Evolutionary conservation across 2,329 filamentous ascomycete species (phyloP).

Genomic region (Cladophialophora immunda): DNA sequence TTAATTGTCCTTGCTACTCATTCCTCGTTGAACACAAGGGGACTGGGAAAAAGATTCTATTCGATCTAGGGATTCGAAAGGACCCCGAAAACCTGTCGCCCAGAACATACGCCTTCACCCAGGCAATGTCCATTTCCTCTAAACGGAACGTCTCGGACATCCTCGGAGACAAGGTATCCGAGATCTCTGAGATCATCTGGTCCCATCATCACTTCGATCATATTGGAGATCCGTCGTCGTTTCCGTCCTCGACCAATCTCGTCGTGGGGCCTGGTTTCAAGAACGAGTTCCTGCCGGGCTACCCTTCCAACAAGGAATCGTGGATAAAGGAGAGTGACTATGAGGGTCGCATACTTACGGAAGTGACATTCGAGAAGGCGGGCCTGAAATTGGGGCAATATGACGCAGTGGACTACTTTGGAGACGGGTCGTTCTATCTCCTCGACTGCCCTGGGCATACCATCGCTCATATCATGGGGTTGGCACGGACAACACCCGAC

Average conservation of each 20-base stretch:
- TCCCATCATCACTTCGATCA: constrained; percentile 53
- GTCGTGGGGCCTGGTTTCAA: constrained; percentile 64
- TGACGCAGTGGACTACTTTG: constrained; percentile 52
- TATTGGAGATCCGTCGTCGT: constrained; percentile 59
- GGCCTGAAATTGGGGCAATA: constrained; percentile 46
- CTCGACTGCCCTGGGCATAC: constrained; percentile 57
- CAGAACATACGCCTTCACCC: constrained; percentile 20
- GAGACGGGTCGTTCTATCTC: constrained; percentile 51
- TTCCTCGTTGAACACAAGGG: constrained; percentile 76
- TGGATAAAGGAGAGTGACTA: constrained; percentile 49
- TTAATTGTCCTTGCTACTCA: constrained; percentile 18
- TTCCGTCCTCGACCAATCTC: constrained; percentile 57
- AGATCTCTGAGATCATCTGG: constrained; percentile 35
- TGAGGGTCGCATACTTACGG: constrained; percentile 39
- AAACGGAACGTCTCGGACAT: constrained; percentile 35
- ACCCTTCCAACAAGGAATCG: constrained; percentile 51
- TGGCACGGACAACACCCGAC: constrained; percentile 54
- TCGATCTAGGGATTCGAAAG: constrained; percentile 42
- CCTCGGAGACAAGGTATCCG: constrained; percentile 37
- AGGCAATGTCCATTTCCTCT: constrained; percentile 11
- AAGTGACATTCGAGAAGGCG: constrained; percentile 34
- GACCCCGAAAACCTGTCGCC: constrained; percentile 41
- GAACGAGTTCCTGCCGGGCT: constrained; percentile 56
- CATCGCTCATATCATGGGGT: constrained; percentile 58
- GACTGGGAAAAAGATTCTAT: constrained; percentile 68